phyloP scores from a whole-genome alignment of 2,329 filamentous ascomycete species.

The Calonectria fujianensis region DNA sequence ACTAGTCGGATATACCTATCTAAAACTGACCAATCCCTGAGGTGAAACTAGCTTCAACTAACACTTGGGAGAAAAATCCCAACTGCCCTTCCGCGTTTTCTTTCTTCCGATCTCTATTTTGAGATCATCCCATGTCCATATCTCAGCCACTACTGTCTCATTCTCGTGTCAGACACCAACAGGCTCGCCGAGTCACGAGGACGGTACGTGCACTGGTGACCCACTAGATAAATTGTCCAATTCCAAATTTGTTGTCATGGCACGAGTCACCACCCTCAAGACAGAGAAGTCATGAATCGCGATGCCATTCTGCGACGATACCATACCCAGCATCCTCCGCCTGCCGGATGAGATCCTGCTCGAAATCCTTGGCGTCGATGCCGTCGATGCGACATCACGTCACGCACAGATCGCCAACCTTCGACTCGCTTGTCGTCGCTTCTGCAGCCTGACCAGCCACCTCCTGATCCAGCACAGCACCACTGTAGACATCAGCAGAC shows the following conservation, averaged over 20 bases:
- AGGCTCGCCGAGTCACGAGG: not conserved
- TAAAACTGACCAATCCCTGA: not conserved
- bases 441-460: conserved; percentile 12
- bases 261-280: not conserved
- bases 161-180: not conserved
- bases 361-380: not conserved
- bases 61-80: not conserved
- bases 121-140: not conserved
- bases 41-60: not conserved
- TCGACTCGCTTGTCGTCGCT: conserved; percentile 19
- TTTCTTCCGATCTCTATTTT: conserved; percentile 1
- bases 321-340: not conserved
- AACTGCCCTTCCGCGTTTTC: not conserved
- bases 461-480: not conserved
- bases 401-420: conserved; percentile 5
- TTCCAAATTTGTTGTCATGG: not conserved
- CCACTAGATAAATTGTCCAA: not conserved
- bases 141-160: not conserved
- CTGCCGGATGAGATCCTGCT: conserved; percentile 14
- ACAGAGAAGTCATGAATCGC: not conserved
- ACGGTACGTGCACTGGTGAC: not conserved
- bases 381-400: not conserved
- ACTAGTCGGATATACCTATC: not conserved
- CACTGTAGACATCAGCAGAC: conserved; percentile 16
- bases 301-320: not conserved